phyloP scores from a whole-genome alignment of 2,329 filamentous ascomycete species.

The Pezizomycotina sp. region DNA sequence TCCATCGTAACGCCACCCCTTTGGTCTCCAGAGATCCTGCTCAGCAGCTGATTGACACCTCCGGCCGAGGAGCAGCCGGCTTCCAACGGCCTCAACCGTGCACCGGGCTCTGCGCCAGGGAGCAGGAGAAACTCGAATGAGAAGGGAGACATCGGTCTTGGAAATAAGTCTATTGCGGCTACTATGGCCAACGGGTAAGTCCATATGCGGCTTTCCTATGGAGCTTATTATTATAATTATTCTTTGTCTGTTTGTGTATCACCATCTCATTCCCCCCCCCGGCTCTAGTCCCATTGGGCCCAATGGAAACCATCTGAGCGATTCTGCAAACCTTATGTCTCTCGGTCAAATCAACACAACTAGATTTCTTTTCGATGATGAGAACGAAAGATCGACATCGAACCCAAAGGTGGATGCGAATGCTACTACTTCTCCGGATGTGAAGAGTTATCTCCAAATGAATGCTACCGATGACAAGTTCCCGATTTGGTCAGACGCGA shows the following conservation, averaged over 20 bases:
- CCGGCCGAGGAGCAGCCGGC: too few relatives aligned
- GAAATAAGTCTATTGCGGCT: slow-evolving; percentile 19
- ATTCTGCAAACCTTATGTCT: slow-evolving; percentile 28
- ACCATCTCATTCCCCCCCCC: background rate
- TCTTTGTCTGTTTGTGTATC: background rate
- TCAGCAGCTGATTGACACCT: too few relatives aligned
- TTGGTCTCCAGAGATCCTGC: slow-evolving; percentile 33
- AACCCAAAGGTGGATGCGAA: slow-evolving; percentile 34
- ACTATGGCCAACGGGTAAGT: slow-evolving; percentile 19
- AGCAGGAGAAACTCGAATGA: slow-evolving; percentile 84
- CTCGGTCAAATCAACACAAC: slow-evolving; percentile 62
- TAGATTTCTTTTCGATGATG: slow-evolving; percentile 71
- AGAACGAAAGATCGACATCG: slow-evolving; percentile 37
- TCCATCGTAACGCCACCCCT: too few relatives aligned
- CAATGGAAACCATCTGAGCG: slow-evolving; percentile 18
- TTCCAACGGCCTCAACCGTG: too few relatives aligned
- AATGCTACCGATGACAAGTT: slow-evolving; percentile 69
- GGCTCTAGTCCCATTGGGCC: background rate
- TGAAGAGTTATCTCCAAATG: slow-evolving; percentile 53
- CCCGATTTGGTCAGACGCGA: slow-evolving; percentile 61
- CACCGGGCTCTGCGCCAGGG: slow-evolving; percentile 69
- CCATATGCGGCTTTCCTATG: background rate
- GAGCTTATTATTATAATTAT: background rate
- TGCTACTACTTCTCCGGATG: slow-evolving; percentile 43
- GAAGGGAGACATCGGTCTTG: slow-evolving; percentile 39